Conservation (phyloP, 371 early-diverging fungal genomes). For the Mucor circinelloides region DNA sequence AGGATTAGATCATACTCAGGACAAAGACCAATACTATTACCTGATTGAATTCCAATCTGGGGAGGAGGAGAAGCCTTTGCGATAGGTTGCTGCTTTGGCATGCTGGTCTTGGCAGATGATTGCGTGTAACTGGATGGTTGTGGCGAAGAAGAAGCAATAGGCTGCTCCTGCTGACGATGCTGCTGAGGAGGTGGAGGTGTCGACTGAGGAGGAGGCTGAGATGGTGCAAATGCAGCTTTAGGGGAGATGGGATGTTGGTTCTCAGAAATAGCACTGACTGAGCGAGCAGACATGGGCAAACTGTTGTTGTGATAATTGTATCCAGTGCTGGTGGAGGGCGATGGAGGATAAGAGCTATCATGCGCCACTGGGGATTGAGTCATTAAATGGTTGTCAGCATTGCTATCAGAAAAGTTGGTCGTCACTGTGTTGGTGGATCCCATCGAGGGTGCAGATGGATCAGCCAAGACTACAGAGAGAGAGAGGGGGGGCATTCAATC, state of each 20-base stretch:
- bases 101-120: not conserved
- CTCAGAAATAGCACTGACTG: not conserved
- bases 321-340: constrained; percentile 18
- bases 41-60: not conserved
- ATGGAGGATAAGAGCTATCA: constrained; percentile 5
- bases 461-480: constrained; percentile 21
- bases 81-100: not conserved
- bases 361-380: constrained; percentile 8
- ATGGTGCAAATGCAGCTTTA: not conserved
- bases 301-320: not conserved
- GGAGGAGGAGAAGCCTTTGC: constrained; percentile 8
- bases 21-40: not conserved
- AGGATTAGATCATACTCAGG: not conserved
- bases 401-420: not conserved
- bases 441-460: constrained; percentile 26
- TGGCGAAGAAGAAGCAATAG: not conserved
- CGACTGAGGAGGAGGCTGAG: not conserved
- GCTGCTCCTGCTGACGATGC: not conserved
- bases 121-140: not conserved
- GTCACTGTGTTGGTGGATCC: constrained; percentile 1
- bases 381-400: not conserved
- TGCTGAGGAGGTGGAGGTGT: not conserved
- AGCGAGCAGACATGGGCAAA: constrained; percentile 3
- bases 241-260: constrained; percentile 12
- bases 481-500: not conserved